Evolutionary conservation across 208 protist species (phyloP).

Genomic region (Acanthamoeba healyi): DNA sequence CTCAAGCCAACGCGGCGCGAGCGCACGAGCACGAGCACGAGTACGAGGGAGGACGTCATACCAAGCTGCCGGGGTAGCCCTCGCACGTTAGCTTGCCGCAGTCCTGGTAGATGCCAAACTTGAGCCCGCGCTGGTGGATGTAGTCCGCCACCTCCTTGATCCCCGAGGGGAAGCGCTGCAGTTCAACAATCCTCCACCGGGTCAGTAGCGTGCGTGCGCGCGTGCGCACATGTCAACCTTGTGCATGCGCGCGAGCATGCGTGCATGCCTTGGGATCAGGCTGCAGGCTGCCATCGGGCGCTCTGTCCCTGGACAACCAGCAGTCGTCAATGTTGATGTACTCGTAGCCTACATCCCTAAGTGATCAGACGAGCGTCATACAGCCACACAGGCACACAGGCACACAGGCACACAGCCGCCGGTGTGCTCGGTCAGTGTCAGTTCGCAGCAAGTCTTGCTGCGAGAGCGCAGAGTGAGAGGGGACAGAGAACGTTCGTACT

Average conservation of each 20-base stretch:
- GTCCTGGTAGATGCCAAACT: conserved; percentile 78
- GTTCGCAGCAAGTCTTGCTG: neutral
- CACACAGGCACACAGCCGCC: neutral
- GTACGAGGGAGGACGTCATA: neutral
- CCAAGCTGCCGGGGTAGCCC: conserved; percentile 32
- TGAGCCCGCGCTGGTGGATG: conserved; percentile 74
- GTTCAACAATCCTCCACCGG: no score
- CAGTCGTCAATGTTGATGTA: conserved; percentile 81
- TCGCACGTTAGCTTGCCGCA: conserved; percentile 41
- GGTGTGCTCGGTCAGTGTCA: neutral
- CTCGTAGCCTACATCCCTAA: conserved; percentile 74
- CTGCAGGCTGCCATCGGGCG: conserved; percentile 60
- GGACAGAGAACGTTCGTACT: neutral
- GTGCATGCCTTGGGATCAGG: conserved; percentile 41
- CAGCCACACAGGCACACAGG: neutral
- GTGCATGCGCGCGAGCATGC: neutral
- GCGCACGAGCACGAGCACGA: no score
- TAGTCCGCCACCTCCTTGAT: conserved; percentile 80
- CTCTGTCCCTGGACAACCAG: conserved; percentile 2
- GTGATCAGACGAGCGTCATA: no score
- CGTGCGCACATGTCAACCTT: no score
- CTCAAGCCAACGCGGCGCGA: no score
- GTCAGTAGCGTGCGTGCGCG: no score
- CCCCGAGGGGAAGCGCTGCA: conserved; percentile 71
- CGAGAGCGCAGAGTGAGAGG: neutral